These are phyloP conservation scores for Asterophora parasitica DNA, from an alignment of 768 basidiomycete species.

Conservation along the genomic window DNA sequence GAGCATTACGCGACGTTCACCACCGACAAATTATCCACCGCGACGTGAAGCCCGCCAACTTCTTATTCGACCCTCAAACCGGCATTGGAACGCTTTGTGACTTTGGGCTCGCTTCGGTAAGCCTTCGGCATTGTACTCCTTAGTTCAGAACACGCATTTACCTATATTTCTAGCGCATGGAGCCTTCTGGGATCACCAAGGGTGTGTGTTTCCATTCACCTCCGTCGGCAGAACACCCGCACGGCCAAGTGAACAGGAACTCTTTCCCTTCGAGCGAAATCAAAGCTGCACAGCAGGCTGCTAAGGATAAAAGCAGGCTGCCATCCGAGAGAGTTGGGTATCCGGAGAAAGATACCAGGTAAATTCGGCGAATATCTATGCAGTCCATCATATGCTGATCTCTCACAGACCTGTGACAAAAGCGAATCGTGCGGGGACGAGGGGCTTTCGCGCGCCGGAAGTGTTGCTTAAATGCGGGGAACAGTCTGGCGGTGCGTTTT, in stretches of 20 bases:
- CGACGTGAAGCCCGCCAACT: slow-evolving; percentile 98
- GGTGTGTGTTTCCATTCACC: slow-evolving; percentile 78
- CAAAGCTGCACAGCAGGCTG: slow-evolving; percentile 56
- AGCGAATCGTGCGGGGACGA: slow-evolving; percentile 93
- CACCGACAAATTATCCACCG: slow-evolving; percentile 86
- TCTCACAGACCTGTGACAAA: slow-evolving; percentile 67
- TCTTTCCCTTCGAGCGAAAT: slow-evolving; percentile 46
- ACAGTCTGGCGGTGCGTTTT: slow-evolving; percentile 78
- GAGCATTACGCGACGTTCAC: slow-evolving; percentile 86
- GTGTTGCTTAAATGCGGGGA: slow-evolving; percentile 92
- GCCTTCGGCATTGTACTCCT: slow-evolving; percentile 21
- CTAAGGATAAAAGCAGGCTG: slow-evolving; percentile 46
- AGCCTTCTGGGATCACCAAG: slow-evolving; percentile 33
- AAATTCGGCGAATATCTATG: slow-evolving; percentile 11
- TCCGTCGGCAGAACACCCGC: slow-evolving; percentile 56
- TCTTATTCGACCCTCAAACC: slow-evolving; percentile 83
- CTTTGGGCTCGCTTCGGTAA: slow-evolving; percentile 91
- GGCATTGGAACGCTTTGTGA: slow-evolving; percentile 87
- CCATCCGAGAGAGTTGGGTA: slow-evolving; percentile 74
- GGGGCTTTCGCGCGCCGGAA: slow-evolving; percentile 96
- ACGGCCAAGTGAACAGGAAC: slow-evolving; percentile 52
- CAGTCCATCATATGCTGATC: background rate
- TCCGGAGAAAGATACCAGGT: slow-evolving; percentile 72
- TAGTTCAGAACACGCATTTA: background rate
- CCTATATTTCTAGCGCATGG: slow-evolving; percentile 45